phyloP scores from a whole-genome alignment of 2,329 filamentous ascomycete genomes.

The Curvularia eragrostidis region DNA sequence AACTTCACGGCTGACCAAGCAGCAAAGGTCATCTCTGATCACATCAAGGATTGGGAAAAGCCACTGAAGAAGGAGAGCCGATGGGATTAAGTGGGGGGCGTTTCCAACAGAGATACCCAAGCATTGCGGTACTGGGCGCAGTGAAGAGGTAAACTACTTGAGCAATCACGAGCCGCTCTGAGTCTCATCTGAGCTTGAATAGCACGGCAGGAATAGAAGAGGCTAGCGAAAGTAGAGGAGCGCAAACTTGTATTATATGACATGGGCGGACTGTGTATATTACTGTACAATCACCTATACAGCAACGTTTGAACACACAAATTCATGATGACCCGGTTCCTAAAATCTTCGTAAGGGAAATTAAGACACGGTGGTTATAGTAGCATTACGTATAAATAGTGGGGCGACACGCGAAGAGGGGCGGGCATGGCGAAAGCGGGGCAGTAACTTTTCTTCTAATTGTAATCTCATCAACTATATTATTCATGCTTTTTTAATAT shows the following conservation, averaged over 20 bases:
- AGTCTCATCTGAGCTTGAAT: not conserved
- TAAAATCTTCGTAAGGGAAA: not conserved
- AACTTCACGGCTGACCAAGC: conserved; percentile 91
- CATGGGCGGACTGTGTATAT: not conserved
- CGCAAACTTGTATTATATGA: conserved; percentile 7
- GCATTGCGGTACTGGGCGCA: not conserved
- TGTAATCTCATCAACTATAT: too few species aligned
- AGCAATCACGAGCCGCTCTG: too few species aligned
- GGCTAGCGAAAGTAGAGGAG: conserved; percentile 4
- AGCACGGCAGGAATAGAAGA: not conserved
- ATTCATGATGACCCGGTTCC: not conserved
- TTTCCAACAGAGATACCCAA: not conserved
- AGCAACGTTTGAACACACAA: not conserved
- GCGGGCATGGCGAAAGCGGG: not conserved
- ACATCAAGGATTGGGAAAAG: conserved; percentile 79
- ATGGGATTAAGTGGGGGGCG: conserved; percentile 28
- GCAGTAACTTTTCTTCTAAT: too few species aligned
- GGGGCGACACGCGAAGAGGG: not conserved
- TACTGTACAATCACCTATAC: not conserved
- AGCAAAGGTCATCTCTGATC: conserved; percentile 81
- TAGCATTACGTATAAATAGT: not conserved
- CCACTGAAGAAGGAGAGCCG: conserved; percentile 57
- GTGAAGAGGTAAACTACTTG: too few species aligned
- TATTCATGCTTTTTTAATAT: not conserved
- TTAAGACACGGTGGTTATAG: too few species aligned